phyloP scores from a whole-genome alignment of 2,329 filamentous ascomycete genomes.

The Truncatella angustata region DNA sequence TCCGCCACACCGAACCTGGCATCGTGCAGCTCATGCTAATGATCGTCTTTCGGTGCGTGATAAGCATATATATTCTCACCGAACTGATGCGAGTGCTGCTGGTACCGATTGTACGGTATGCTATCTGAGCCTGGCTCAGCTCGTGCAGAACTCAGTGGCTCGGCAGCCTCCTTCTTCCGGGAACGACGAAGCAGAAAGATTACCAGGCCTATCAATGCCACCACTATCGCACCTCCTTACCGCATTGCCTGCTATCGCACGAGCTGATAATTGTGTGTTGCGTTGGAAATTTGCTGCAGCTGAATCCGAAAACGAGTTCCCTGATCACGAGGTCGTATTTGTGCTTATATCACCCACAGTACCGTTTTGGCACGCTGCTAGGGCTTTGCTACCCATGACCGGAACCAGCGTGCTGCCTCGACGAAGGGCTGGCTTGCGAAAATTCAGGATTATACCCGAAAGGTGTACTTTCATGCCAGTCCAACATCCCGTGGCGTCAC shows the following conservation, averaged over 20 bases:
- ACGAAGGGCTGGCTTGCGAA: background rate
- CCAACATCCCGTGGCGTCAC: constrained; percentile 21
- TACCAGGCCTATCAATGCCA: background rate
- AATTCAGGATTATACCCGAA: constrained; percentile 13
- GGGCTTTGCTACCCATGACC: background rate
- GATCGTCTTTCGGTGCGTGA: background rate
- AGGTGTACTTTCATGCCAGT: constrained; percentile 27
- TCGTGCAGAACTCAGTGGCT: background rate
- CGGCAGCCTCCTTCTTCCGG: background rate
- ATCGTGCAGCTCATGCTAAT: background rate
- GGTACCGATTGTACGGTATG: background rate
- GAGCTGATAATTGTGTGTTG: background rate
- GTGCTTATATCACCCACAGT: background rate
- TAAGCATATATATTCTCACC: background rate
- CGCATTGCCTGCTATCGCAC: background rate
- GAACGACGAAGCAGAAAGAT: background rate
- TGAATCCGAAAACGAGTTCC: background rate
- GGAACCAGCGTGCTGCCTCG: background rate
- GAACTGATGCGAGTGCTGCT: background rate
- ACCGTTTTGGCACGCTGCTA: background rate
- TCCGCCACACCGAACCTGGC: background rate
- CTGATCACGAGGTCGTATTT: background rate
- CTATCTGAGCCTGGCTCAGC: background rate
- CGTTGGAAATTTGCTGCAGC: too few species aligned
- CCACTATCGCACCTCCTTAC: background rate